Evolutionary conservation across 768 basidiomycete species (phyloP), one percentile per base, ranked within the genome.

Genomic region (Kwoniella heveanensis): DNA sequence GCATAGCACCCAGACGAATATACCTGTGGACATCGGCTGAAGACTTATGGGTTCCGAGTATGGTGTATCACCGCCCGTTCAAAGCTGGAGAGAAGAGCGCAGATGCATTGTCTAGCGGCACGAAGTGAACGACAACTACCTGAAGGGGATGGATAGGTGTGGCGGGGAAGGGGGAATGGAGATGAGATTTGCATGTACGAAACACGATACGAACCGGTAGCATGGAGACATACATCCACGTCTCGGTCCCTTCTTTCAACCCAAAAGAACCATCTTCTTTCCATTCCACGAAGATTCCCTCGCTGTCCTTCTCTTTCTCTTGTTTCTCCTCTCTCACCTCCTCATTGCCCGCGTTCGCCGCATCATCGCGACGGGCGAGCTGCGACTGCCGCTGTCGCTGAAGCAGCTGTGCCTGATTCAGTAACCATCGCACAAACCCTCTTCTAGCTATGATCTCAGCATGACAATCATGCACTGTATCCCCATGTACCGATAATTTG

Each of bases 401-500:
- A n/a, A n/a, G n/a, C 19, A 62, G 53, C 7, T n/a, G 17, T 13
- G 49, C 37, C 32, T 64, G 62, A 36, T 50, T n/a, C 30, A 92
- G 77, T 51, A 92, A 81, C 91, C 92, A 97, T 25, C 88, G 84
- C 47, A 88, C 76, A 0, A 88, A 86, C 9, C 88, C 88, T 29
- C 94, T 84, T 21, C 91, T 85, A 1, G 92, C 92, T n/a, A 96
- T 83, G 22, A 94, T 85, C 79, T 97, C 94, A 10, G 94, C 94
- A 77, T 97, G 94, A 56, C 85, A 88, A 72, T 96, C 94, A 72
- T 94, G 92, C 19, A 96, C 67, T 0, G 86, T 84, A 72, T 95
- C 91, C 0, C 94, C 94, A 27, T 83, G 82, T 5, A 78, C 70
- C 0, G 92, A 87, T 0, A 92, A 81, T 57, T 84, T 84, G 2